These are phyloP conservation scores for Pyrenochaeta sp. DNA, from an alignment of 2,329 filamentous ascomycete species.

Conservation along the genomic window DNA sequence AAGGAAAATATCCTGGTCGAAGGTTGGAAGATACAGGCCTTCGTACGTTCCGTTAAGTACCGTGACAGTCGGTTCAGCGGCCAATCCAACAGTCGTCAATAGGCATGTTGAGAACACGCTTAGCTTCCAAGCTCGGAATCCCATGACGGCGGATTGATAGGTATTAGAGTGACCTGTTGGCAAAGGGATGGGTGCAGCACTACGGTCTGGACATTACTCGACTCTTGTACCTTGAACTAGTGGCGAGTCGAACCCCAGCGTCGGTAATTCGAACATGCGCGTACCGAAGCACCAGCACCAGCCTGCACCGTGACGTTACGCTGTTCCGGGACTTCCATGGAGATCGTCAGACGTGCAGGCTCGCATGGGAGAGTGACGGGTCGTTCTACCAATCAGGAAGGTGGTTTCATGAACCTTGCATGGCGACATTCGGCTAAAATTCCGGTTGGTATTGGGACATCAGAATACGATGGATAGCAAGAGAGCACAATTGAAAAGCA, in stretches of 20 bases:
- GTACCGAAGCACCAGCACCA: constrained; percentile 1
- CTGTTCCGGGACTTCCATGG: constrained; percentile 7
- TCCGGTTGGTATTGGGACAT: not conserved
- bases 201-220: constrained; percentile 1
- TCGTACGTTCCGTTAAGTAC: constrained; percentile 48
- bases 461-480: not conserved
- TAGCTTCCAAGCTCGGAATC: constrained; percentile 29
- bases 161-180: not conserved
- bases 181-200: not conserved
- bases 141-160: constrained; percentile 14
- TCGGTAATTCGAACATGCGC: not conserved
- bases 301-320: constrained; percentile 13
- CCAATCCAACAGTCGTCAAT: constrained; percentile 18
- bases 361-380: constrained; percentile 1
- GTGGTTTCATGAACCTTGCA: constrained; percentile 5
- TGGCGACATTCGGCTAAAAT: not conserved
- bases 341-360: constrained; percentile 12
- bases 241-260: constrained; percentile 6
- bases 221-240: constrained; percentile 20
- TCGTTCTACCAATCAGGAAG: constrained; percentile 14
- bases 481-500: too few species aligned
- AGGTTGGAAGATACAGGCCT: constrained; percentile 41
- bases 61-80: constrained; percentile 33
- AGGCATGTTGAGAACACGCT: constrained; percentile 19
- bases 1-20: constrained; percentile 58